phyloP scores from a whole-genome alignment of 176 grass and related monocot genomes.

The Neostapfia colusana region DNA sequence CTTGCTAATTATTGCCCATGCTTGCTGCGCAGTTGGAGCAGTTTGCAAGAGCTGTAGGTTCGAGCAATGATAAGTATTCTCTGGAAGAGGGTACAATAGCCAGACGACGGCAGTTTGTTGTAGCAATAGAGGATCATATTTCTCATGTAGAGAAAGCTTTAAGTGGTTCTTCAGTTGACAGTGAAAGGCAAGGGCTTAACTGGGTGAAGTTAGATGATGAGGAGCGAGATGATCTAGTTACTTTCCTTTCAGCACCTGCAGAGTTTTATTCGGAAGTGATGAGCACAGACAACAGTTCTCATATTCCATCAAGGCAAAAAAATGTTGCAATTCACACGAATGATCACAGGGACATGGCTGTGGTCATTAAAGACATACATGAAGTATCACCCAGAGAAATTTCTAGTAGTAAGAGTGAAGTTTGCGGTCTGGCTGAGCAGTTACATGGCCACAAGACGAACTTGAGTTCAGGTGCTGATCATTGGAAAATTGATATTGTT shows the following conservation, averaged over 20 bases:
- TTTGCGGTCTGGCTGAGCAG: conserved; percentile 32
- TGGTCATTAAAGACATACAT: conserved; percentile 30
- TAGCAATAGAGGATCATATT: conserved; percentile 67
- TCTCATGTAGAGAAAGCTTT: conserved; percentile 51
- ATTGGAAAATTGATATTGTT: conserved; percentile 62
- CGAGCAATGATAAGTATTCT: conserved; percentile 56
- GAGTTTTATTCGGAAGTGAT: conserved; percentile 40
- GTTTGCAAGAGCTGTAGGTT: conserved; percentile 69
- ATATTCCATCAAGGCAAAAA: conserved; percentile 26
- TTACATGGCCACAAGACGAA: conserved; percentile 43
- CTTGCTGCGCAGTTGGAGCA: conserved; percentile 66
- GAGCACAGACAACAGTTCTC: conserved; percentile 27
- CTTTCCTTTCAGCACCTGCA: conserved; percentile 73
- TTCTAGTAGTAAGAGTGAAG: conserved; percentile 43
- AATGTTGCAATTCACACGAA: neutral
- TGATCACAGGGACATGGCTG: neutral
- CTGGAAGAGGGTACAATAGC: conserved; percentile 57
- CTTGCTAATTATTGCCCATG: neutral
- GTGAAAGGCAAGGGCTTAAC: conserved; percentile 44
- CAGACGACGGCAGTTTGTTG: conserved; percentile 72
- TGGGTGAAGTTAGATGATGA: conserved; percentile 86
- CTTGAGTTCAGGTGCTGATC: conserved; percentile 32
- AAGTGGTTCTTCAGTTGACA: conserved; percentile 49
- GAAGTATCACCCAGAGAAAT: conserved; percentile 45
- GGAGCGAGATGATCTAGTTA: conserved; percentile 71